phyloP scores from a whole-genome alignment of 352 stramenopile genomes.

The Phytophthora kernoviae region DNA sequence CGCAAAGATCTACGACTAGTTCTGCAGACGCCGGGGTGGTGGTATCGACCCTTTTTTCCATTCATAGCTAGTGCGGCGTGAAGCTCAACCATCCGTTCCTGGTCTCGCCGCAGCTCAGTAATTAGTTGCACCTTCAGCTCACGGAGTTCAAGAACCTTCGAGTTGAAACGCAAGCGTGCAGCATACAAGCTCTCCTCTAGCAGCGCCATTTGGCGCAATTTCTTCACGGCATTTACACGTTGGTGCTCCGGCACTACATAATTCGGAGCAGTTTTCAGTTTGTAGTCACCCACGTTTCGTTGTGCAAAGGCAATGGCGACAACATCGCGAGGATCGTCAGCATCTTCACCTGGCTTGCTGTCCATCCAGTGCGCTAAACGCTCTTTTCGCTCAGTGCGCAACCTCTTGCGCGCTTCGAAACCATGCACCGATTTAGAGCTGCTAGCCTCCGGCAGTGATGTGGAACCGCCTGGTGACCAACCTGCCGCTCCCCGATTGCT shows the following conservation, averaged over 20 bases:
- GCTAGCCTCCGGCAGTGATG: constrained; percentile 4
- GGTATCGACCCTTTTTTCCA: not conserved
- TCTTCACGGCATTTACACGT: constrained; percentile 90
- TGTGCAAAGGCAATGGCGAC: constrained; percentile 89
- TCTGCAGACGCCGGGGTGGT: not conserved
- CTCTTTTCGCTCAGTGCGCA: constrained; percentile 75
- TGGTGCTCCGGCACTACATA: constrained; percentile 92
- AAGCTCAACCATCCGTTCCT: constrained; percentile 58
- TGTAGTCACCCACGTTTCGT: constrained; percentile 93
- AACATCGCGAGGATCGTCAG: constrained; percentile 91
- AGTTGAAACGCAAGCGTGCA: constrained; percentile 88
- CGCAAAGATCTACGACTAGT: constrained; percentile 62
- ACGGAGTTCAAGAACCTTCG: constrained; percentile 88
- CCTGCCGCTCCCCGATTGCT: constrained; percentile 5
- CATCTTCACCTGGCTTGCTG: constrained; percentile 88
- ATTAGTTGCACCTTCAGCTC: constrained; percentile 90
- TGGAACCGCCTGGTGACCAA: constrained; percentile 7
- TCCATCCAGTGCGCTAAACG: constrained; percentile 60
- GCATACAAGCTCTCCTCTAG: constrained; percentile 85
- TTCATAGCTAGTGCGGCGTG: constrained; percentile 37
- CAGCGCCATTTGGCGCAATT: constrained; percentile 85
- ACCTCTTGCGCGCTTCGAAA: constrained; percentile 82
- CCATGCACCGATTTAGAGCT: constrained; percentile 54
- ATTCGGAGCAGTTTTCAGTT: constrained; percentile 85
- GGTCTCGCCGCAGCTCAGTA: constrained; percentile 61